These are phyloP conservation scores for Thinopyrum elongatum DNA, from an alignment of 176 grass and related monocot species.

Conservation along the genomic window DNA sequence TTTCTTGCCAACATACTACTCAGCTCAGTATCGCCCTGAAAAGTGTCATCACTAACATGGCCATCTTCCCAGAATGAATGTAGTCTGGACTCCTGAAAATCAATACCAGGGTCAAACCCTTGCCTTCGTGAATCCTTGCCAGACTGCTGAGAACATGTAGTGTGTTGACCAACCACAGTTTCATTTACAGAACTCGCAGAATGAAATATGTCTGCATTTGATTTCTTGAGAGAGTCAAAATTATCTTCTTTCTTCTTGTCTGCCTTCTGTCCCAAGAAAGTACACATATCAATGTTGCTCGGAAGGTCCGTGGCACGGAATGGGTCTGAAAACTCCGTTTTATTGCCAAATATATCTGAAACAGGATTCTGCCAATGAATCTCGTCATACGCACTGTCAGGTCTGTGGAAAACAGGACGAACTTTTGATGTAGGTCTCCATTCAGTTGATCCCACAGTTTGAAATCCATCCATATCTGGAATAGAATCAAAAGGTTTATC, in stretches of 20 bases:
- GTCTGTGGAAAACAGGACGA: conserved; percentile 30
- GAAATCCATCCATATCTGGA: conserved; percentile 24
- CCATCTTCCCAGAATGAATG: conserved; percentile 31
- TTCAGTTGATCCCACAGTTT: conserved; percentile 38
- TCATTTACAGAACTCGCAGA: conserved; percentile 21
- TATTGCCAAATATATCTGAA: conserved; percentile 36
- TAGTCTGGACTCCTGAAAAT: conserved; percentile 29
- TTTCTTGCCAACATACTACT: conserved; percentile 26
- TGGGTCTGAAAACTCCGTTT: conserved; percentile 28
- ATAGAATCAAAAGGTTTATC: conserved; percentile 32
- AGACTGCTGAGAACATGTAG: conserved; percentile 9
- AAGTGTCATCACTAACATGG: conserved; percentile 23
- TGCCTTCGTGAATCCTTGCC: conserved; percentile 39
- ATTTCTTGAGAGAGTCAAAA: conserved; percentile 19
- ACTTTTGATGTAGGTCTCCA: conserved; percentile 28
- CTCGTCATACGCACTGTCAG: conserved; percentile 23
- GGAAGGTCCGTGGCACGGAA: conserved; percentile 7
- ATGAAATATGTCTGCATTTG: conserved; percentile 23
- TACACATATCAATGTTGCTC: conserved; percentile 32
- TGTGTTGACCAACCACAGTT: conserved; percentile 20
- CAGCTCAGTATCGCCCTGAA: conserved; percentile 30
- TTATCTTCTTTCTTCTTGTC: conserved; percentile 37
- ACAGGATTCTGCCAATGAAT: conserved; percentile 34
- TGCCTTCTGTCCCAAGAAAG: conserved; percentile 34
- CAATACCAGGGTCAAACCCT: conserved; percentile 36